A percentile compares a stretch with the other conserved stretches of the same genome.
Conservation (phyloP, 2,329 filamentous ascomycete genomes). For the Pseudogymnoascus sp. region DNA sequence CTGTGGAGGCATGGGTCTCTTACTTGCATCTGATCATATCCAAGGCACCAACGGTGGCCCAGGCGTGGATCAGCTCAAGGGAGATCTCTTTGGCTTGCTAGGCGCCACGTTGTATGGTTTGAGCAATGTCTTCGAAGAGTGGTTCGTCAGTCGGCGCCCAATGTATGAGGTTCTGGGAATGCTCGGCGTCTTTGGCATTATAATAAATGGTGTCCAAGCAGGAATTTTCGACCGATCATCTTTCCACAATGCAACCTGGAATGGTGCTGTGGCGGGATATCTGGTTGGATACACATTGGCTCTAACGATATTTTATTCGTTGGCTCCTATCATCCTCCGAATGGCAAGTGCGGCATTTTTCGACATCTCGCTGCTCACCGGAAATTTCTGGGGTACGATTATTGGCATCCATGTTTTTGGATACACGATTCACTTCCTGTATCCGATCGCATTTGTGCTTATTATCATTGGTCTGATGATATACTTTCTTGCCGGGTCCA, state of each 20-base stretch:
- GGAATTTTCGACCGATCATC: conserved; percentile 80
- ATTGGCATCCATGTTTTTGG: conserved; percentile 85
- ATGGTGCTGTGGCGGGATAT: conserved; percentile 65
- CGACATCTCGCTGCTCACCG: conserved; percentile 88
- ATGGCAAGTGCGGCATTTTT: conserved; percentile 90
- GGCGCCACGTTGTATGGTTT: conserved; percentile 89
- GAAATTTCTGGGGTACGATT: conserved; percentile 94
- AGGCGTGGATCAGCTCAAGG: conserved; percentile 68
- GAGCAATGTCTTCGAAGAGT: conserved; percentile 88
- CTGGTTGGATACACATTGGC: conserved; percentile 83
- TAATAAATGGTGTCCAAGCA: conserved; percentile 87
- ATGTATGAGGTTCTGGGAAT: conserved; percentile 92
- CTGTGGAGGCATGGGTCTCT: conserved; percentile 79
- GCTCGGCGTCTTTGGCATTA: conserved; percentile 75
- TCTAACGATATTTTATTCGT: conserved; percentile 75
- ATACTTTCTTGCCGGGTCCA: conserved; percentile 78
- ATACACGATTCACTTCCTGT: conserved; percentile 74
- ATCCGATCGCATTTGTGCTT: conserved; percentile 89
- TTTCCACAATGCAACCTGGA: conserved; percentile 59
- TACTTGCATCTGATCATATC: conserved; percentile 82
- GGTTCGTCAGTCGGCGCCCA: conserved; percentile 77
- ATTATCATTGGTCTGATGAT: conserved; percentile 79
- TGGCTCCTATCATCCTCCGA: conserved; percentile 80
- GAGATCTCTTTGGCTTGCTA: conserved; percentile 83
- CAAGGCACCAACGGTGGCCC: conserved; percentile 63